These are phyloP conservation scores for Solanum chacoense DNA, from an alignment of 305 asterid species.

Conservation along the genomic window DNA sequence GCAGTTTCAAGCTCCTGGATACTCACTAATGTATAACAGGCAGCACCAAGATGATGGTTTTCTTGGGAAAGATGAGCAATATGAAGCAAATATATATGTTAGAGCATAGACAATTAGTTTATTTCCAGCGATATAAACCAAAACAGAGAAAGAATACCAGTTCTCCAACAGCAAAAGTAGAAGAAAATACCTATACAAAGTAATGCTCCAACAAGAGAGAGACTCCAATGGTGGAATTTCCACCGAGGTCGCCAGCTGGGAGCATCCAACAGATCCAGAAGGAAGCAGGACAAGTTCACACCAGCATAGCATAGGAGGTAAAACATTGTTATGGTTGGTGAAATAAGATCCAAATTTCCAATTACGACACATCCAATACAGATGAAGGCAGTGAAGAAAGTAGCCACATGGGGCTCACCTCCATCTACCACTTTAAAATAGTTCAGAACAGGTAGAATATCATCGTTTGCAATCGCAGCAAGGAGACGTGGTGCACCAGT, in stretches of 20 bases:
- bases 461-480: slow-evolving; percentile 99
- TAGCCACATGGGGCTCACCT: slow-evolving; percentile 82
- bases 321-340: slow-evolving; percentile 97
- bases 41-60: neutral
- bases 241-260: slow-evolving; percentile 99
- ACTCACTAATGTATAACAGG: neutral
- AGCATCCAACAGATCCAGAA: slow-evolving; percentile 95
- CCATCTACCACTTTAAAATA: slow-evolving; percentile 90
- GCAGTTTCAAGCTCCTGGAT: neutral
- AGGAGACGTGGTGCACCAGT: slow-evolving; percentile 99
- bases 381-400: slow-evolving; percentile 89
- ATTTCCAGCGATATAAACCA: neutral
- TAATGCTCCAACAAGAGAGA: slow-evolving; percentile 91
- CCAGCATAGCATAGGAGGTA: slow-evolving; percentile 96
- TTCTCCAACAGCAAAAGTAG: slow-evolving; percentile 1
- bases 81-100: neutral
- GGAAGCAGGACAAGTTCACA: slow-evolving; percentile 95
- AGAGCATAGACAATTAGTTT: neutral
- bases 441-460: slow-evolving; percentile 90
- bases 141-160: slow-evolving; percentile 1
- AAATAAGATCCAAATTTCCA: slow-evolving; percentile 91
- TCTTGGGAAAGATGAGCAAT: neutral
- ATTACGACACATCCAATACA: slow-evolving; percentile 86
- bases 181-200: slow-evolving; percentile 58
- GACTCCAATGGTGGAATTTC: slow-evolving; percentile 99